These are phyloP conservation scores for Avena eriantha DNA, from an alignment of 176 grass and related monocot species.

Conservation along the genomic window DNA sequence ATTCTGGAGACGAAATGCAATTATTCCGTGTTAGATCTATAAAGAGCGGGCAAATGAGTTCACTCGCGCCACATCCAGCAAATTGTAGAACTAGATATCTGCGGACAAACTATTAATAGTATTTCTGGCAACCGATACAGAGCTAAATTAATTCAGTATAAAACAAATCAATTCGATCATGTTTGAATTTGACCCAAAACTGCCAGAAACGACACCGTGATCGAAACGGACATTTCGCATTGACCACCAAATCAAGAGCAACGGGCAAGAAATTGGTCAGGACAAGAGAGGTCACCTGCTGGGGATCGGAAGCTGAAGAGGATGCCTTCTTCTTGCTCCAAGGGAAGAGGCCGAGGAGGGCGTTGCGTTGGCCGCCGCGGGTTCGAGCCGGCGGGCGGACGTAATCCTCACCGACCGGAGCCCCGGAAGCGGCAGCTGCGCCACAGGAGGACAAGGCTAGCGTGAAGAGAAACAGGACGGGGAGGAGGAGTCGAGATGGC, in stretches of 20 bases:
- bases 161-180: background rate
- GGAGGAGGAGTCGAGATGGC: background rate
- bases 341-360: constrained; percentile 59
- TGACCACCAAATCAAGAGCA: background rate
- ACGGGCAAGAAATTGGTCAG: background rate
- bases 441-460: constrained; percentile 23
- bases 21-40: background rate
- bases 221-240: background rate
- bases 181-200: constrained; percentile 12
- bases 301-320: constrained; percentile 49
- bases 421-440: background rate
- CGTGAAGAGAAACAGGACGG: constrained; percentile 14
- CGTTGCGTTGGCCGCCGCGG: constrained; percentile 32
- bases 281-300: constrained; percentile 52
- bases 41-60: background rate
- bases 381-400: constrained; percentile 48
- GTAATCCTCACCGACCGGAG: constrained; percentile 63
- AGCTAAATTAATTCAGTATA: background rate
- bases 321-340: constrained; percentile 53
- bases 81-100: background rate
- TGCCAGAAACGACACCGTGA: background rate
- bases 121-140: background rate
- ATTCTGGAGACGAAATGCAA: background rate
- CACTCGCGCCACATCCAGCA: background rate
- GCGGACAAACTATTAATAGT: background rate